Percentiles rank a stretch among this genome's conserved stretches.
phyloP scores from a whole-genome alignment of 371 early-diverging fungal species.

The Dinochytrium kinnereticum region DNA sequence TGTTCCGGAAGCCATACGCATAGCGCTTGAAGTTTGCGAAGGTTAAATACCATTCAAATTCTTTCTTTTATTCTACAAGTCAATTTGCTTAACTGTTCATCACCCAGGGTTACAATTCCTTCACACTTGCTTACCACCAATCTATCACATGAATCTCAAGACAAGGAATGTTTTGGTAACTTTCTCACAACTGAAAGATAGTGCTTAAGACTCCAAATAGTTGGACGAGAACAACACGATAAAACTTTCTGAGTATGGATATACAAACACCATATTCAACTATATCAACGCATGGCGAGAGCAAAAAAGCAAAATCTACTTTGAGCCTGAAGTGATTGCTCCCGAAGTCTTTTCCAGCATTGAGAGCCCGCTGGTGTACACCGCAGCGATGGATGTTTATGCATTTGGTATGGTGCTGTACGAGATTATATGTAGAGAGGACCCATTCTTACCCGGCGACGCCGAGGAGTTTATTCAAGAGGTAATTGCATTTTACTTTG shows the following conservation, averaged over 20 bases:
- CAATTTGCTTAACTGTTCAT: background rate
- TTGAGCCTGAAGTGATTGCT: slow-evolving; percentile 37
- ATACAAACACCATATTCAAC: slow-evolving; percentile 23
- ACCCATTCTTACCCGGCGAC: slow-evolving; percentile 36
- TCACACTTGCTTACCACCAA: slow-evolving; percentile 41
- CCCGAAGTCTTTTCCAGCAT: slow-evolving; percentile 29
- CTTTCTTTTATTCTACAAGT: too few relatives aligned
- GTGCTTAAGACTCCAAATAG: slow-evolving; percentile 16
- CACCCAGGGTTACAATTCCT: slow-evolving; percentile 37
- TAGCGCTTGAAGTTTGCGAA: slow-evolving; percentile 36
- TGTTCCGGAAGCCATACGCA: slow-evolving; percentile 35
- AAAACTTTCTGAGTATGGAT: slow-evolving; percentile 47
- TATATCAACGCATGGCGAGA: background rate
- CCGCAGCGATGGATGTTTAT: slow-evolving; percentile 41
- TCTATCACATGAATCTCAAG: slow-evolving; percentile 44
- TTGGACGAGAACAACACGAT: slow-evolving; percentile 30
- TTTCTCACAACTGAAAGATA: background rate
- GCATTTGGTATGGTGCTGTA: slow-evolving; percentile 48
- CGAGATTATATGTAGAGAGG: slow-evolving; percentile 45
- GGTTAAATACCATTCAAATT: slow-evolving; percentile 26
- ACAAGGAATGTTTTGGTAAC: slow-evolving; percentile 44
- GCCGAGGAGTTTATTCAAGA: slow-evolving; percentile 38
- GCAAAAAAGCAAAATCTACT: background rate
- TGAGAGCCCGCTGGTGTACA: background rate
- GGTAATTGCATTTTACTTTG: too few relatives aligned